phyloP scores from a whole-genome alignment of 2,329 filamentous ascomycete genomes.

The Fusarium solani-melongenae region DNA sequence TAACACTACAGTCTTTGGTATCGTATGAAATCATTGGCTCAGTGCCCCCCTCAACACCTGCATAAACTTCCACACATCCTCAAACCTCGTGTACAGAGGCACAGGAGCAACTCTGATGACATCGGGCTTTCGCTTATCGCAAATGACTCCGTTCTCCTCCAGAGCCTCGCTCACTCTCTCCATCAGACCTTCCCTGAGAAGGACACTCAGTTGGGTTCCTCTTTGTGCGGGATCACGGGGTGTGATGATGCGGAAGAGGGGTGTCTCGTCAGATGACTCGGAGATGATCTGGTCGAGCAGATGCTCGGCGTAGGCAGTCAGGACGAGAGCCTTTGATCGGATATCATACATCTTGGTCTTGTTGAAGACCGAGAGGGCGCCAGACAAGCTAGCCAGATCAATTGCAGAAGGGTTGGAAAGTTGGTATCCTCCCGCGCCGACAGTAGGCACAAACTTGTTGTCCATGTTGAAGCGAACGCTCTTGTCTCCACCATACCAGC shows the following conservation, averaged over 20 bases:
- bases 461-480: constrained; percentile 83
- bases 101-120: constrained; percentile 87
- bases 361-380: constrained; percentile 78
- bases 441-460: constrained; percentile 80
- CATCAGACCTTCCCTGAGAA: constrained; percentile 74
- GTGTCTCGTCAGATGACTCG: constrained; percentile 42
- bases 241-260: constrained; percentile 73
- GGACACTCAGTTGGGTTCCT: constrained; percentile 82
- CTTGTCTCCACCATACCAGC: constrained; percentile 91
- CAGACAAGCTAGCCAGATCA: constrained; percentile 80
- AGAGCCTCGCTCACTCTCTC: constrained; percentile 74
- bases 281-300: constrained; percentile 64
- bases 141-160: constrained; percentile 76
- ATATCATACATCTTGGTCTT: constrained; percentile 76
- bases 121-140: constrained; percentile 86
- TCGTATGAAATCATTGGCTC: constrained; percentile 23
- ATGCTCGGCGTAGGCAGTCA: constrained; percentile 82
- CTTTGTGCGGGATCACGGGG: constrained; percentile 74
- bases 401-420: constrained; percentile 85
- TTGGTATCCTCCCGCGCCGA: constrained; percentile 84
- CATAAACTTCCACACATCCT: constrained; percentile 71
- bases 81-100: constrained; percentile 84
- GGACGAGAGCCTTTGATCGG: constrained; percentile 74
- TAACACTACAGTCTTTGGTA: constrained; percentile 1
- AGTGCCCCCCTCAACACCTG: constrained; percentile 52